Evolutionary conservation across 2,329 filamentous ascomycete genomes (phyloP).

Genomic region (Exophiala calicioides): DNA sequence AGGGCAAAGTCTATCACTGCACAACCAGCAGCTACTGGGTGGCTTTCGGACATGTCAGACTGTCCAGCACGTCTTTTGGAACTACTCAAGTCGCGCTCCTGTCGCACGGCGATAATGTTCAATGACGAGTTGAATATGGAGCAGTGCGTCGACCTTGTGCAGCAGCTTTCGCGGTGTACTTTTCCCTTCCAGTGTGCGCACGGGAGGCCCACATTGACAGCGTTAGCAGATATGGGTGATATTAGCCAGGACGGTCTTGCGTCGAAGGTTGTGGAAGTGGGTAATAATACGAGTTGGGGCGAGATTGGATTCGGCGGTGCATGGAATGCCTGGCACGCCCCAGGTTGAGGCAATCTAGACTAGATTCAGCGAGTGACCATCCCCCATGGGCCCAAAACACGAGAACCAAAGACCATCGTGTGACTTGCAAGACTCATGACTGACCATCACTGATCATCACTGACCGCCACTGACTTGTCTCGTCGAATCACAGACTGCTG

Average conservation of each 20-base stretch:
- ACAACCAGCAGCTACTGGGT: constrained; percentile 12
- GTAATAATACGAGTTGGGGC: too few species aligned
- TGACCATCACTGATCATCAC: too few species aligned
- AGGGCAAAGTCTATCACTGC: too few species aligned
- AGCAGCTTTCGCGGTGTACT: constrained; percentile 41
- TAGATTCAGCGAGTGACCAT: too few species aligned
- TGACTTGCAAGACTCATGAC: too few species aligned
- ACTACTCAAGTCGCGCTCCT: constrained; percentile 52
- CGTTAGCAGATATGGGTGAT: constrained; percentile 40
- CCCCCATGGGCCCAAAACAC: too few species aligned
- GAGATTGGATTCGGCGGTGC: constrained; percentile 18
- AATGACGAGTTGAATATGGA: constrained; percentile 44
- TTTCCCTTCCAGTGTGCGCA: constrained; percentile 56
- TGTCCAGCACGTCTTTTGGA: constrained; percentile 78
- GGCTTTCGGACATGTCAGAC: constrained; percentile 56
- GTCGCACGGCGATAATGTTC: constrained; percentile 54
- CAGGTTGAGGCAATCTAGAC: background rate
- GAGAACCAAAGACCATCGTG: too few species aligned
- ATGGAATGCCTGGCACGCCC: constrained; percentile 16
- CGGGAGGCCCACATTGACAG: constrained; percentile 51
- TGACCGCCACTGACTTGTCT: too few species aligned
- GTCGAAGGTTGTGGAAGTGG: background rate
- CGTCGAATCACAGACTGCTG: too few species aligned
- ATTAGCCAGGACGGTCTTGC: constrained; percentile 1
- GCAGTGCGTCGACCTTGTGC: constrained; percentile 44